These are phyloP conservation scores for Laguncularia racemosa DNA, from an alignment of 345 rosid species.

Conservation along the genomic window DNA sequence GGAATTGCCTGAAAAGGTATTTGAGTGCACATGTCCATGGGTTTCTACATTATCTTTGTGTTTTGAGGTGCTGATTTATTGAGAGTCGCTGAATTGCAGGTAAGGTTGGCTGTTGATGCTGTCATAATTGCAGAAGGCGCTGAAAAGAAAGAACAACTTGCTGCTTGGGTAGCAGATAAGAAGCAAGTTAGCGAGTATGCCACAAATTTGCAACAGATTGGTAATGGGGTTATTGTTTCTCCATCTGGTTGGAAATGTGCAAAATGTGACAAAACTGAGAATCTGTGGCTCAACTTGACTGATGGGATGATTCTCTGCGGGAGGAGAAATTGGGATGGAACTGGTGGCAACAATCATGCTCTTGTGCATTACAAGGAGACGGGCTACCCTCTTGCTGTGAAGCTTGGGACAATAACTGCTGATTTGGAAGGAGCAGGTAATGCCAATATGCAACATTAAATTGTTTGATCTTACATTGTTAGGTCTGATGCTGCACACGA, in stretches of 20 bases:
- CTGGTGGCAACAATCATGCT: conserved; percentile 97
- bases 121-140: conserved; percentile 76
- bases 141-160: conserved; percentile 79
- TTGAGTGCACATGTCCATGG: background rate
- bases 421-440: conserved; percentile 98
- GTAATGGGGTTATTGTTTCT: conserved; percentile 65
- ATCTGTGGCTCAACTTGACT: conserved; percentile 94
- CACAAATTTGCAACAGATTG: conserved; percentile 63
- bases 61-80: too few species aligned
- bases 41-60: background rate
- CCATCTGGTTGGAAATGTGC: conserved; percentile 91
- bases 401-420: conserved; percentile 93
- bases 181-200: conserved; percentile 80
- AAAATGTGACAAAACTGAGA: conserved; percentile 86
- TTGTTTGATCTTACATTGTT: too few species aligned
- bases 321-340: conserved; percentile 94
- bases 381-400: conserved; percentile 87
- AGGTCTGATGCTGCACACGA: too few species aligned
- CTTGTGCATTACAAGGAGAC: conserved; percentile 84
- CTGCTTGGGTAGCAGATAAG: conserved; percentile 92
- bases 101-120: conserved; percentile 87
- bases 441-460: conserved; percentile 18
- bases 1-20: conserved; percentile 97
- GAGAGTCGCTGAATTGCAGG: conserved; percentile 28
- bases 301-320: conserved; percentile 99